phyloP scores from a whole-genome alignment of 2,329 filamentous ascomycete genomes.

The Trichoderma guizhouense region DNA sequence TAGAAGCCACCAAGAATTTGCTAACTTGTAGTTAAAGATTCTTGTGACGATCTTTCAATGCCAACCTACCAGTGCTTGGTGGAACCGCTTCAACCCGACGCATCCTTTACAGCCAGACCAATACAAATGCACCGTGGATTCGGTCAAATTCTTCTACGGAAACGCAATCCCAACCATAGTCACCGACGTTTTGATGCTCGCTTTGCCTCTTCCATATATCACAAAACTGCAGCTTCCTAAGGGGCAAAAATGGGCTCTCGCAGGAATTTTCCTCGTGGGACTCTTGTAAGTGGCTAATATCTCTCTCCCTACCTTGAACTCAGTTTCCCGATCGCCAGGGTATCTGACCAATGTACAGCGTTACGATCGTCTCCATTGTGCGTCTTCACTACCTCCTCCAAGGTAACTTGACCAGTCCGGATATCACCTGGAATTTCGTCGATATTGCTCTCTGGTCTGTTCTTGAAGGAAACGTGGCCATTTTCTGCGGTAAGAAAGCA shows the following conservation, averaged over 20 bases:
- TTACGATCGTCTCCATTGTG: slow-evolving; percentile 22
- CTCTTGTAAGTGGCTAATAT: slow-evolving; percentile 22
- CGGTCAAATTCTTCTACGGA: slow-evolving; percentile 27
- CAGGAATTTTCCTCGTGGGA: slow-evolving; percentile 27
- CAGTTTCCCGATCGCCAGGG: background rate
- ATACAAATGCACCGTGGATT: slow-evolving; percentile 22
- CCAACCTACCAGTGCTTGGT: slow-evolving; percentile 22
- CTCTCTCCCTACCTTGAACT: background rate
- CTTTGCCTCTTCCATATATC: slow-evolving; percentile 29
- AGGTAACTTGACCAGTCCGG: slow-evolving; percentile 20
- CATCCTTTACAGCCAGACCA: slow-evolving; percentile 18
- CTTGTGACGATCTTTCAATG: slow-evolving; percentile 23
- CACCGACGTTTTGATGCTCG: slow-evolving; percentile 28
- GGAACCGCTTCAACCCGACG: slow-evolving; percentile 21
- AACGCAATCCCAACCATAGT: slow-evolving; percentile 30
- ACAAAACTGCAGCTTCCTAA: slow-evolving; percentile 27
- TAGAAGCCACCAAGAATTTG: background rate
- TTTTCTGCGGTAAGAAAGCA: slow-evolving; percentile 24
- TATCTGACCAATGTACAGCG: background rate
- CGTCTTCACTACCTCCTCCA: slow-evolving; percentile 19
- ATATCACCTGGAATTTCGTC: slow-evolving; percentile 29
- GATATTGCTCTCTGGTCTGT: slow-evolving; percentile 25
- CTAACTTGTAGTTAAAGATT: slow-evolving; percentile 4
- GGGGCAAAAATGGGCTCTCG: slow-evolving; percentile 26
- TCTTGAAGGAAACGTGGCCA: slow-evolving; percentile 25